Evolutionary conservation across 2,329 filamentous ascomycete species (phyloP).

Genomic region (Curvularia spicifera): DNA sequence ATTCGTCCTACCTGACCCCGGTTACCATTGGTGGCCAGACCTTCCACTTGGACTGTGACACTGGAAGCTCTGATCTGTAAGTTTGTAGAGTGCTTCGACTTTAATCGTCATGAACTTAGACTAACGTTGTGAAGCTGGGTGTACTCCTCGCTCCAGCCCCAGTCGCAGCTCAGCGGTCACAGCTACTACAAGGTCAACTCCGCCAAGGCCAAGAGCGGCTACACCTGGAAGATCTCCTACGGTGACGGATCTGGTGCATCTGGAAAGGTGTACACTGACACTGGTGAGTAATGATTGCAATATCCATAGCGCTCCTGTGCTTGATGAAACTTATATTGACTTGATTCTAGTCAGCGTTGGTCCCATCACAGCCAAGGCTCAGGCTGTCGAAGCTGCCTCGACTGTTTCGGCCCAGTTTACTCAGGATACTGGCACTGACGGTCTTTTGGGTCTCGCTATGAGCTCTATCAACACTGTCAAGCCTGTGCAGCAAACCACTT

Average conservation of each 20-base stretch:
- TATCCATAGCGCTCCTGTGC: not conserved
- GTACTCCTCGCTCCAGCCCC: constrained; percentile 65
- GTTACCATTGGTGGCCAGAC: constrained; percentile 69
- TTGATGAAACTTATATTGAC: not conserved
- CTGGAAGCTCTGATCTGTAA: constrained; percentile 67
- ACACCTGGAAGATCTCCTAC: constrained; percentile 67
- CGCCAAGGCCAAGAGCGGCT: constrained; percentile 56
- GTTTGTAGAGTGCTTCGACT: not conserved
- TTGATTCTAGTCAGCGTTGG: constrained; percentile 62
- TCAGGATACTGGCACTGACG: constrained; percentile 61
- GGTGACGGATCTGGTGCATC: constrained; percentile 69
- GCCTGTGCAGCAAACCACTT: constrained; percentile 61
- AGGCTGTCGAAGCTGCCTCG: constrained; percentile 70
- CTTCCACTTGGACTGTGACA: constrained; percentile 73
- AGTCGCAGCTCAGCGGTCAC: constrained; percentile 61
- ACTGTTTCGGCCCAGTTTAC: constrained; percentile 62
- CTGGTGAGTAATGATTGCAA: constrained; percentile 18
- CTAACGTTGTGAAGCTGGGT: constrained; percentile 60
- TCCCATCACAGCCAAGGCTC: constrained; percentile 62
- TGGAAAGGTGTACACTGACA: constrained; percentile 71
- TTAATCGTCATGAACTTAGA: not conserved
- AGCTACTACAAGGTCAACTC: constrained; percentile 61
- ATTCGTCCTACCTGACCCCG: constrained; percentile 51
- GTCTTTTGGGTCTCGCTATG: constrained; percentile 67
- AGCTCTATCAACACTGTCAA: constrained; percentile 64